A percentile compares a stretch with the other conserved stretches of the same genome.
phyloP scores from a whole-genome alignment of 768 basidiomycete species.

The Cystobasidium ongulense region DNA sequence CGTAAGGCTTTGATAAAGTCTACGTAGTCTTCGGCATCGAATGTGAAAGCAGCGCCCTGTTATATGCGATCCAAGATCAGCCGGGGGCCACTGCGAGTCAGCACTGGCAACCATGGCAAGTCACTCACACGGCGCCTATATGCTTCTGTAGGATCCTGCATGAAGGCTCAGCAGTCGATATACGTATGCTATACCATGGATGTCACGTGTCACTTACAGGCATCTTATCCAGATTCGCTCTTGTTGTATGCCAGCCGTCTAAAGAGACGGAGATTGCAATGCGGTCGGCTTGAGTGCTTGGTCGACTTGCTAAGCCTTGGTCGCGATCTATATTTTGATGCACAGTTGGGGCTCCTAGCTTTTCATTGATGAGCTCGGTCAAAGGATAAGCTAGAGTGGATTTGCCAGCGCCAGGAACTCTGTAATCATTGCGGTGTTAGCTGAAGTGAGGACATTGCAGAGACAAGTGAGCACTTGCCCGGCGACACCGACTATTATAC shows the following conservation, averaged over 20 bases:
- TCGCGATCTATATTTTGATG: slow-evolving; percentile 23
- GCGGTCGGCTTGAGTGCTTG: slow-evolving; percentile 26
- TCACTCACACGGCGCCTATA: slow-evolving; percentile 56
- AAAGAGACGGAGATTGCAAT: slow-evolving; percentile 63
- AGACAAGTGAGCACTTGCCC: slow-evolving; percentile 15
- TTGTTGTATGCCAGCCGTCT: slow-evolving; percentile 87
- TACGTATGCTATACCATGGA: background rate
- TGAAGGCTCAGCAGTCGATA: background rate
- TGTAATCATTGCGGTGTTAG: background rate
- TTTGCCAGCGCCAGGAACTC: slow-evolving; percentile 81
- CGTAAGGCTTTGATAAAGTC: slow-evolving; percentile 57
- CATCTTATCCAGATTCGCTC: slow-evolving; percentile 65
- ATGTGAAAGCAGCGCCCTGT: slow-evolving; percentile 78
- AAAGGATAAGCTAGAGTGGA: slow-evolving; percentile 63
- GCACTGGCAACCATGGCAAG: no score
- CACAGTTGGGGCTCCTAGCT: slow-evolving; percentile 43
- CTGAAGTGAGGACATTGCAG: background rate
- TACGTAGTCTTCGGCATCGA: slow-evolving; percentile 66
- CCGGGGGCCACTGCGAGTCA: background rate
- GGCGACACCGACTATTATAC: slow-evolving; percentile 34
- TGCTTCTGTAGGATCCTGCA: slow-evolving; percentile 61
- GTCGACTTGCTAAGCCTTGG: slow-evolving; percentile 23
- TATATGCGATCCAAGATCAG: background rate
- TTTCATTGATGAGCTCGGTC: slow-evolving; percentile 52
- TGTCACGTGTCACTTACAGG: slow-evolving; percentile 42